phyloP scores from a whole-genome alignment of 495 filamentous ascomycete genomes.

The Lasiosphaeria miniovina region DNA sequence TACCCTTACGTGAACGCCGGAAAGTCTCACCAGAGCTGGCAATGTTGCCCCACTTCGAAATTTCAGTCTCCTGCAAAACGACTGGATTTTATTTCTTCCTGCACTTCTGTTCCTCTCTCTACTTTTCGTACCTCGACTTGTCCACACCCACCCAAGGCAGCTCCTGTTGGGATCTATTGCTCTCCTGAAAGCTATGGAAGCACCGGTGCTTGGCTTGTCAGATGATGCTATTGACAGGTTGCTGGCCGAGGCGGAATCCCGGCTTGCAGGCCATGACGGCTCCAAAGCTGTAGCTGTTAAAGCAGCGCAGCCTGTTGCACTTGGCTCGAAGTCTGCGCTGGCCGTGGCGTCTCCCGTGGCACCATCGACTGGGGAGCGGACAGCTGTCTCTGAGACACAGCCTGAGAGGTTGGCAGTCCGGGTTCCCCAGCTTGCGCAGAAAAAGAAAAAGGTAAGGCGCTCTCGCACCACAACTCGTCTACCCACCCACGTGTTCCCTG shows the following conservation, averaged over 20 bases:
- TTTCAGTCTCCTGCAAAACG: background rate
- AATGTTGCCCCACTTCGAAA: background rate
- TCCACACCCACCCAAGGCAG: background rate
- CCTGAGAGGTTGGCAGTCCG: constrained; percentile 38
- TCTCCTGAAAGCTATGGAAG: constrained; percentile 15
- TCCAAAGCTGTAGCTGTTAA: constrained; percentile 13
- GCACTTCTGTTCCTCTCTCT: too few species aligned
- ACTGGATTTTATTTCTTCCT: background rate
- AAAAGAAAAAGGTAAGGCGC: constrained; percentile 38
- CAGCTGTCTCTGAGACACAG: constrained; percentile 23
- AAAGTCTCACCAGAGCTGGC: background rate
- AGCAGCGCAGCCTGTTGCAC: constrained; percentile 8
- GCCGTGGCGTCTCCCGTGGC: constrained; percentile 14
- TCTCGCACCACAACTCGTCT: background rate
- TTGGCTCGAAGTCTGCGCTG: constrained; percentile 7
- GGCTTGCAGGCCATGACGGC: constrained; percentile 24
- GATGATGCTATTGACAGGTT: constrained; percentile 32
- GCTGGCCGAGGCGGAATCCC: constrained; percentile 31
- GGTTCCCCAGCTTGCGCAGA: constrained; percentile 36
- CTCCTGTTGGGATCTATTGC: background rate
- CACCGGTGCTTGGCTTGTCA: constrained; percentile 19
- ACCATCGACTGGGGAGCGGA: constrained; percentile 24
- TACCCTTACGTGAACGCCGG: too few species aligned
- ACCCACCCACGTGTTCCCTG: constrained; percentile 23
- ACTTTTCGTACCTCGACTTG: background rate